A percentile compares a stretch with the other conserved stretches of the same genome.
Conservation (phyloP, 495 filamentous ascomycete genomes). For the Neurospora sp. region DNA sequence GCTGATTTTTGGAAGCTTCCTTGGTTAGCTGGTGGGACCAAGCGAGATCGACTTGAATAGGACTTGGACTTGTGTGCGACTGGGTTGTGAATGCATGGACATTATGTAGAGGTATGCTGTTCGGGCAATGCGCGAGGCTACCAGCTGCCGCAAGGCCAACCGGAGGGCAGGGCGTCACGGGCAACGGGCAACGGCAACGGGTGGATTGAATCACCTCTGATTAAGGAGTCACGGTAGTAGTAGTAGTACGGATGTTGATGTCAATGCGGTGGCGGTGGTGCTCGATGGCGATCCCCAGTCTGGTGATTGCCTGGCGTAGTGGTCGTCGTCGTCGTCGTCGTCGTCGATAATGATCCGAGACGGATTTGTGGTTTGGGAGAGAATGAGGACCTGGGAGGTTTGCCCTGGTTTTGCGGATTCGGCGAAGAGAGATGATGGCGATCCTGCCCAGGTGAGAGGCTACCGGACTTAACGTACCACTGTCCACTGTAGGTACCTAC, state of each 20-base stretch:
- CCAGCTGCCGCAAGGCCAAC: not conserved
- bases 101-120: not conserved
- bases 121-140: not conserved
- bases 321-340: not conserved
- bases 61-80: not conserved
- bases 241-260: not conserved
- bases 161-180: not conserved
- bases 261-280: not conserved
- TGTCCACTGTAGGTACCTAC: not conserved
- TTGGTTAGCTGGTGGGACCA: not conserved
- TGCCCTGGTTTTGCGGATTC: not conserved
- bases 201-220: not conserved
- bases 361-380: not conserved
- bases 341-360: not conserved
- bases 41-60: not conserved
- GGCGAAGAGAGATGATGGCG: not conserved
- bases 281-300: not conserved
- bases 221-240: not conserved
- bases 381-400: not conserved
- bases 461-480: not conserved
- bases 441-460: not conserved
- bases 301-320: not conserved
- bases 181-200: not conserved
- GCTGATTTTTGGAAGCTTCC: not conserved
- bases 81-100: not conserved